Base-by-base conservation (phyloP, 2,329 filamentous ascomycete species). In the Fusarium oxysporum region DNA sequence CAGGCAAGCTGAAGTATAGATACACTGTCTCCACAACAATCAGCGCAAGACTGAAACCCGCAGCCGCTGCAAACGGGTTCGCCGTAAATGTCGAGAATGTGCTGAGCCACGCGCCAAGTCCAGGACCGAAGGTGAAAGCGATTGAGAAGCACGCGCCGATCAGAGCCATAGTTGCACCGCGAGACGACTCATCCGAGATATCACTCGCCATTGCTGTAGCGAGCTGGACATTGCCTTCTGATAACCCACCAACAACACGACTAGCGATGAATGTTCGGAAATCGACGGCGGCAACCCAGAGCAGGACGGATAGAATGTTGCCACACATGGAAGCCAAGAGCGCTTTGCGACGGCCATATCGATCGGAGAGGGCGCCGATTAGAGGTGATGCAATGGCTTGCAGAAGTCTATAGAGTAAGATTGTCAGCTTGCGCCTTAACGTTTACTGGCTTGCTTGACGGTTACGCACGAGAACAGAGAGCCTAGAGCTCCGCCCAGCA, bases 231-330 rank as follows among this genome's bases (percentile, higher is more conserved):
- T 99, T 99, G 71, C 96, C 96, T 84, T 99, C 96, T 63, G 95
- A 98, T 73, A 99, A 83, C 0, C 96, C 96, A 30, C 96, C 96
- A 2, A 99, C 93, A 5, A 99, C 85, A 56, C 96, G 91, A 76
- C 94, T 97, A n/a, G 95, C 93, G 35, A 99, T 87, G 80, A 99
- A 99, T 4, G 96, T 98, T 45, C 95, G 91, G 84, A 99, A 99
- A 83, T 98, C 96, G 60, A 93, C 92, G 2, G 96, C 96, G 48
- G 92, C 89, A 13, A 98, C 94, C 96, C 96, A 99, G 17, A 99
- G 90, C 33, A 97, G 91, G 13, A 99, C 96, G 28, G 94, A 97
- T 58, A 97, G 84, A 58, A 98, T 95, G 81, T 99, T 99, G 44
- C 96, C 96, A 8, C 87, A 84, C 96, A 99, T 98, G 76, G 93